Conservation (phyloP, 1,284 basidiomycete species). For the Boletus semigastroideus region DNA sequence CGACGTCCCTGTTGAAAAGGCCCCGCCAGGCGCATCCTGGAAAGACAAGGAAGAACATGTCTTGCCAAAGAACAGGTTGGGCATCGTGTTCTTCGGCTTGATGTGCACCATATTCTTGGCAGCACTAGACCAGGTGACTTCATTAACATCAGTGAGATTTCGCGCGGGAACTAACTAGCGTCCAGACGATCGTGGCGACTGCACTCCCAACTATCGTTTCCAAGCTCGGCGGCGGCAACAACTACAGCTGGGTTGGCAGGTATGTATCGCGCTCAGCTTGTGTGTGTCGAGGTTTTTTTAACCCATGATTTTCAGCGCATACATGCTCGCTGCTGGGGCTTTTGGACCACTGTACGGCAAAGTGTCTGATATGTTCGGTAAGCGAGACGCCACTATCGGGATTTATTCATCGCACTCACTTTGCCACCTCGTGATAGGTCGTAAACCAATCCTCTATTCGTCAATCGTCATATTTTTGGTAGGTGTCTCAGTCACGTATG, state of each 20-base stretch:
- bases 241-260: slow-evolving; percentile 79
- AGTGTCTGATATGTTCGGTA: slow-evolving; percentile 52
- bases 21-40: slow-evolving; percentile 51
- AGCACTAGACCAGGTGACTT: slow-evolving; percentile 55
- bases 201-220: slow-evolving; percentile 75
- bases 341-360: slow-evolving; percentile 76
- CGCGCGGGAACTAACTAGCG: background rate
- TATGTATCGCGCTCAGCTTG: slow-evolving; percentile 26
- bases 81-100: slow-evolving; percentile 54
- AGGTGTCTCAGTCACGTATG: slow-evolving; percentile 12
- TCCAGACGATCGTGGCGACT: slow-evolving; percentile 68
- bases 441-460: slow-evolving; percentile 72
- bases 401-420: background rate
- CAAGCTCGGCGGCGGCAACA: slow-evolving; percentile 63
- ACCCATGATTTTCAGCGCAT: slow-evolving; percentile 47
- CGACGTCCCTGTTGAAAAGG: slow-evolving; percentile 26
- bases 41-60: slow-evolving; percentile 52
- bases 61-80: slow-evolving; percentile 54
- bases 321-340: slow-evolving; percentile 59
- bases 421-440: slow-evolving; percentile 40
- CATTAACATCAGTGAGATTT: too few relatives aligned
- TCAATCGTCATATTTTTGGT: slow-evolving; percentile 75
- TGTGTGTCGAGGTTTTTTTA: background rate
- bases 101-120: slow-evolving; percentile 58
- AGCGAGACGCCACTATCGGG: background rate